Base-by-base conservation (phyloP, 129 eudicot species). In the Sambucus nigra region DNA sequence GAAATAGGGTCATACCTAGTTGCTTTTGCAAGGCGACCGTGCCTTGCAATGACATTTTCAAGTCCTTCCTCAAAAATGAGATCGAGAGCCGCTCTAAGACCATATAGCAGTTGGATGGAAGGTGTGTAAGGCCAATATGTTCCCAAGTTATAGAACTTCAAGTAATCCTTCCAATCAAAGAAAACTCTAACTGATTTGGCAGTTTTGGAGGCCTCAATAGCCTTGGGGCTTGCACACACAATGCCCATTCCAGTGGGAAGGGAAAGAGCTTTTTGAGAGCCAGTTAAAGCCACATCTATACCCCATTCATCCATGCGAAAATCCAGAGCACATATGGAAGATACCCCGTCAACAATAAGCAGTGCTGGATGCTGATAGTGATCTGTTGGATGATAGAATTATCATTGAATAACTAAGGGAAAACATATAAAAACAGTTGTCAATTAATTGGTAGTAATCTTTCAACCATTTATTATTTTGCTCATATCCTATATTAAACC, bases 241-340 rank as follows among this genome's bases (percentile, higher is more conserved):
- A 92, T 86, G 25, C 99, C 99, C 65, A 92, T 29, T 29, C 99
- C 99, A 18, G 99, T 92, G 18, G 99, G 99, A 33, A 92, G 94
- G 50, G 99, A 92, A 11, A 92, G 89, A 22, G 99, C 99, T 63
- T 92, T 92, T 63, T 92, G 99, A 8, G 99, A 92, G n/a, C 99
- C 99, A 9, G 99, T 92, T 24, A 92, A 55, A 7, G 99, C 99
- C 63, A 92, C 99, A 64, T 92, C 99, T 2, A 92, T 67, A 15
- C 99, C 99, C 99, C 99, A 92, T 64, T 92, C 99, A 42, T 92
- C 99, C 99, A 92, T 92, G 69, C 99, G 95, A 60, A 92, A 92
- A 73, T 92, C 99, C 39, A 92, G 82, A 10, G 99, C 99, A 55
- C 99, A 86, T 27, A 92, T 92, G 21, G 99, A 92, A 11, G 99